Evolutionary conservation across 306 rosid genomes (phyloP).

Genomic region (Vigna mungo): DNA sequence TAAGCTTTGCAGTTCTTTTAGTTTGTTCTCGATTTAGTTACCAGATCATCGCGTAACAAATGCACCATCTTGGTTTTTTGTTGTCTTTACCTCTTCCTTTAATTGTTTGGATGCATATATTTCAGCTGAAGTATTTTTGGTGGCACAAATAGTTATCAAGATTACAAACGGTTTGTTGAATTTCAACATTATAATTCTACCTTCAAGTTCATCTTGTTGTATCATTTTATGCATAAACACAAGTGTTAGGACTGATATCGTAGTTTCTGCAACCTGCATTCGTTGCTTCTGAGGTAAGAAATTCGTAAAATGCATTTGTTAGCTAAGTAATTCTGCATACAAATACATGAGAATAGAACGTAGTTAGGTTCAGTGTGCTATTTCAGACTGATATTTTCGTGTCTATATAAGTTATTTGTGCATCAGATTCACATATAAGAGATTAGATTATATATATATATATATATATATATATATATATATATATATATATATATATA

Average conservation of each 20-base stretch:
- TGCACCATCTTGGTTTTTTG: background rate
- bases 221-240: background rate
- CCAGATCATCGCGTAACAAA: constrained; percentile 10
- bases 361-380: background rate
- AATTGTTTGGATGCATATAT: background rate
- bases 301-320: background rate
- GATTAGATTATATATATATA: no score
- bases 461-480: no score
- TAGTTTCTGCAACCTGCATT: background rate
- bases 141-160: background rate
- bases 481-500: no score
- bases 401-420: no score
- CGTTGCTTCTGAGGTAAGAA: background rate
- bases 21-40: constrained; percentile 28
- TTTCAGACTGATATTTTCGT: background rate
- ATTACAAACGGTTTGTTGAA: constrained; percentile 31
- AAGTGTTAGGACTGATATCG: background rate
- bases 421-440: no score
- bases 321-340: background rate
- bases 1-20: constrained; percentile 33
- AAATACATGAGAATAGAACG: background rate
- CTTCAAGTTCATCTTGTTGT: background rate
- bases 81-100: background rate
- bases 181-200: constrained; percentile 15
- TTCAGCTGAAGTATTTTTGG: background rate